Conservation (phyloP, 176 grass and related monocot genomes). For the Aegilops longissima region DNA sequence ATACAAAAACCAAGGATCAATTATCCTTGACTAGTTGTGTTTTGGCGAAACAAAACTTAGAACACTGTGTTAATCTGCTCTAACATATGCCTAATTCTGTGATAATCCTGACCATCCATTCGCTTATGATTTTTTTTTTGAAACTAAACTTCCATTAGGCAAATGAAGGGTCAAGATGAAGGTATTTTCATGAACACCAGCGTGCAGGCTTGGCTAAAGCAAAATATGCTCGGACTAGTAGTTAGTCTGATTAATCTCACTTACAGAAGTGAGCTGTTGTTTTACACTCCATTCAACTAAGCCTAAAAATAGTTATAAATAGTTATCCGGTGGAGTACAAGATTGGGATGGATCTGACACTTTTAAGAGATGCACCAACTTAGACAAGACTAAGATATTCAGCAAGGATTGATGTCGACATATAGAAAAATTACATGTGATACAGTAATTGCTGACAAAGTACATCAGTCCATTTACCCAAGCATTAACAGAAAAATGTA, state of each 20-base stretch:
- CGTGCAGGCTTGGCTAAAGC: neutral
- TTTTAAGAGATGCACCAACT: neutral
- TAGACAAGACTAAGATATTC: neutral
- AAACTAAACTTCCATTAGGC: neutral
- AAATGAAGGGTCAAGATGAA: slow-evolving; percentile 20
- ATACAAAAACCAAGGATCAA: neutral
- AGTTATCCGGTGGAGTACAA: neutral
- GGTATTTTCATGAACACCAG: slow-evolving; percentile 4
- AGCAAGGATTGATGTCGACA: neutral
- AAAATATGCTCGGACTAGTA: neutral
- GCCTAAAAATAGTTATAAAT: neutral
- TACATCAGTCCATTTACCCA: slow-evolving; percentile 65
- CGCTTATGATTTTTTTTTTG: neutral
- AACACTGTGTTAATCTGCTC: neutral
- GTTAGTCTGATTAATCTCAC: slow-evolving; percentile 6
- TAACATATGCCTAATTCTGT: neutral
- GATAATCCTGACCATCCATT: slow-evolving; percentile 19
- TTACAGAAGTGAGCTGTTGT: slow-evolving; percentile 6
- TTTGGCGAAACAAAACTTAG: neutral
- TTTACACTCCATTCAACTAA: neutral
- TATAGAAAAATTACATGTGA: slow-evolving; percentile 14
- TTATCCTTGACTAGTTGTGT: neutral
- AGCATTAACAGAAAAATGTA: slow-evolving; percentile 84
- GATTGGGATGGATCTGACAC: neutral
- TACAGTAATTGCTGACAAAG: slow-evolving; percentile 6